Base-by-base conservation (phyloP, 176 grass and related monocot genomes). In the Triticum turgidum region DNA sequence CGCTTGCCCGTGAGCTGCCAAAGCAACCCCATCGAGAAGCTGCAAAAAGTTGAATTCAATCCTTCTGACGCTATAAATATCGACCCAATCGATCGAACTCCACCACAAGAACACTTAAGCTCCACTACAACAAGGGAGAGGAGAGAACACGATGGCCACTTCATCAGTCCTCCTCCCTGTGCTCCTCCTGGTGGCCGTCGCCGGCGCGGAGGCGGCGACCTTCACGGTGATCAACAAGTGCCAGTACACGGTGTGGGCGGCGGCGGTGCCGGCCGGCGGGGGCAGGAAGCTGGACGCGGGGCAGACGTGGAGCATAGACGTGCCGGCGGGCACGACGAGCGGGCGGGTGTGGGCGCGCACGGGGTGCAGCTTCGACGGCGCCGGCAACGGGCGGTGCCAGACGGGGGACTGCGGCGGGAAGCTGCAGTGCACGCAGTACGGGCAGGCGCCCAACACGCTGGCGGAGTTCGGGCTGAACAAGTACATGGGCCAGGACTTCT, bases 331-430 rank as follows among this genome's bases (percentile, higher is more conserved):
- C 9, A 84, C 79, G 0, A 79, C 65, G 5, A 65, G 68, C 37
- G 87, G 71, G 3, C 83, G 83, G 79, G 72, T 89, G 69, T 89
- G 90, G 84, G 79, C 83, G 47, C 87, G 86, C 65, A 92, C 86
- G 41, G 90, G 86, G 3, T 90, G 89, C 77, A 79, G 21, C 65
- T 90, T 90, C 86, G 88, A 93, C 85, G 84, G 81, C 13, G 85
- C 0, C 80, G 90, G 87, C 21, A 68, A 11, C 37, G 90, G 90
- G 24, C 13, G 0, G 6, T 92, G 90, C 87, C 7, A 79, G 75
- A 92, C 91, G 32, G 91, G 91, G 3, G 91, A 92, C 79, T 93
- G 88, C 88, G 88, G 84, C 82, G 85, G 88, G 3, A 30, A 68
- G 69, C 85, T 93, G 9, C 20, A 9, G 30, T 87, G 88, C 80